phyloP scores from a whole-genome alignment of 345 rosid genomes.

The Gossypium australe region DNA sequence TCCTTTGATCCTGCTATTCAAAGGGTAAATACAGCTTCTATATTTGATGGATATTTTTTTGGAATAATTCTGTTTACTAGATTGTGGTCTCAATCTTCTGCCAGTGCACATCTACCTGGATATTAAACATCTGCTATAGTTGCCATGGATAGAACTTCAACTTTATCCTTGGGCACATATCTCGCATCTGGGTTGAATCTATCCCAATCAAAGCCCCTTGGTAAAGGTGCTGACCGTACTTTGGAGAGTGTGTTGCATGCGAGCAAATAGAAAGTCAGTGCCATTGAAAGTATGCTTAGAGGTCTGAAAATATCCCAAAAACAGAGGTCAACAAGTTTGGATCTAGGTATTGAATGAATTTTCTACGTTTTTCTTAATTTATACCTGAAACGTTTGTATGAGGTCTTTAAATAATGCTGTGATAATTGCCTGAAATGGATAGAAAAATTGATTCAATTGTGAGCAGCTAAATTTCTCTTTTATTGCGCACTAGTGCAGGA shows the following conservation, averaged over 20 bases:
- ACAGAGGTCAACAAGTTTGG: slow-evolving; percentile 89
- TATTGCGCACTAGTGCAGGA: slow-evolving; percentile 91
- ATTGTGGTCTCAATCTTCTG: slow-evolving; percentile 39
- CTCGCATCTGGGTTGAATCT: slow-evolving; percentile 70
- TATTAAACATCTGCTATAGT: slow-evolving; percentile 96
- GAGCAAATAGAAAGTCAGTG: slow-evolving; percentile 97
- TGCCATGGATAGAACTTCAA: slow-evolving; percentile 90
- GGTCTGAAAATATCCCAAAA: slow-evolving; percentile 70
- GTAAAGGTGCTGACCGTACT: slow-evolving; percentile 78
- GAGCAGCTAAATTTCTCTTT: slow-evolving; percentile 54
- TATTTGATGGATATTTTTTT: neutral
- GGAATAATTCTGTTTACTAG: neutral
- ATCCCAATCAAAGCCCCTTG: slow-evolving; percentile 64
- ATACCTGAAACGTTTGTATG: neutral
- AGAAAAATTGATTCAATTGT: slow-evolving; percentile 17
- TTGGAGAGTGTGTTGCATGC: slow-evolving; percentile 92
- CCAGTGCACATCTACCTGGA: slow-evolving; percentile 56
- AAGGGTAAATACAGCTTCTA: slow-evolving; percentile 56
- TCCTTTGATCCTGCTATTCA: slow-evolving; percentile 96
- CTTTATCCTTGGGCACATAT: slow-evolving; percentile 57
- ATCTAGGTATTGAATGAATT: slow-evolving; percentile 75
- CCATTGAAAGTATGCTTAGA: slow-evolving; percentile 98
- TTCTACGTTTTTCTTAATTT: slow-evolving; percentile 12
- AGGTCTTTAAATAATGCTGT: slow-evolving; percentile 18
- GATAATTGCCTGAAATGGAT: neutral